Evolutionary conservation across 345 rosid genomes (phyloP).

Genomic region (Eucalyptus paniculata): DNA sequence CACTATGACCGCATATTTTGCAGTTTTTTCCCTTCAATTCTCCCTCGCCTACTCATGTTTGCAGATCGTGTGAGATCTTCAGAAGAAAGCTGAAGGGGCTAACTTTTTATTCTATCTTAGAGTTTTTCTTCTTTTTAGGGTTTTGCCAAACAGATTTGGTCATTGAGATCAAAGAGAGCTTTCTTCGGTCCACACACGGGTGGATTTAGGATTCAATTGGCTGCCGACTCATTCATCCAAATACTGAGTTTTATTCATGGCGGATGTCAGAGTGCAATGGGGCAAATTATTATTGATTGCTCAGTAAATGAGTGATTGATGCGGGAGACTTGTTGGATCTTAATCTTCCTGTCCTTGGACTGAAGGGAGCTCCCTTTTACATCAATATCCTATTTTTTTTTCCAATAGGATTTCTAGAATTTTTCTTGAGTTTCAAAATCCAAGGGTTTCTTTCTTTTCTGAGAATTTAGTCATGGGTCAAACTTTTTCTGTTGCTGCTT

Average conservation of each 20-base stretch:
- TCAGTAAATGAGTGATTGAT: slow-evolving; percentile 92
- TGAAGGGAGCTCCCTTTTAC: slow-evolving; percentile 99
- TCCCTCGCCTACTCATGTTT: background rate
- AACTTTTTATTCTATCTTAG: background rate
- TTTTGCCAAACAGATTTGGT: background rate
- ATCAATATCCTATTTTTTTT: background rate
- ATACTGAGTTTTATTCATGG: slow-evolving; percentile 32
- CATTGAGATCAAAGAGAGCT: slow-evolving; percentile 40
- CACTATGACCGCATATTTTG: background rate
- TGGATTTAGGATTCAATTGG: slow-evolving; percentile 68
- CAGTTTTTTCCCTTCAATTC: background rate
- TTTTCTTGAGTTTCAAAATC: background rate
- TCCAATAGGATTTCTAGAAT: background rate
- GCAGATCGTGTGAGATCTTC: background rate
- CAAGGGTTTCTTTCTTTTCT: background rate
- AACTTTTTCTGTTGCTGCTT: background rate
- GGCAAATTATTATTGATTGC: background rate
- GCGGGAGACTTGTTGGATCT: slow-evolving; percentile 90
- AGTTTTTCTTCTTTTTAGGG: background rate
- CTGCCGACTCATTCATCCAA: slow-evolving; percentile 99
- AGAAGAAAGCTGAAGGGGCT: background rate
- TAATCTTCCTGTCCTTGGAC: slow-evolving; percentile 83
- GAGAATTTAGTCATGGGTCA: background rate
- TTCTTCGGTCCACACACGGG: slow-evolving; percentile 90
- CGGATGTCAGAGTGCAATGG: background rate